Evolutionary conservation across 371 early-diverging fungal species (phyloP), one percentile per base, ranked within the genome.

Genomic region (Umbelopsis sp.): DNA sequence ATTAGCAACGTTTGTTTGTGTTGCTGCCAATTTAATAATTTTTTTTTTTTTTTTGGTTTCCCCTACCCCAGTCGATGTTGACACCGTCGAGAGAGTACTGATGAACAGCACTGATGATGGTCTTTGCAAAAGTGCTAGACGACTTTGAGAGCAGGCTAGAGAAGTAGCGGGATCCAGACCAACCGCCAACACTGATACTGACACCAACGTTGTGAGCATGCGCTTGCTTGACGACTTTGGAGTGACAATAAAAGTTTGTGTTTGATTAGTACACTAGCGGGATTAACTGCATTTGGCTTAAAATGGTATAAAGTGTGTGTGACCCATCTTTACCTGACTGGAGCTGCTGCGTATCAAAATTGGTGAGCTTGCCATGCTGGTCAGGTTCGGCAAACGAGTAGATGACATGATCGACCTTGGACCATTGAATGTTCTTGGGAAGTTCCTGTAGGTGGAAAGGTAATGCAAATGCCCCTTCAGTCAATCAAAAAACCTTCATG

Each of bases 61-160:
- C 22, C 29, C 69, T 81, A 81, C 81, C 82, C 85, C 85, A 87
- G 68, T 87, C 88, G 63, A 87, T 72, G 65, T 87, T 86, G 44
- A 85, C 72, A 12, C 88, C 91, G 71, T 89, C 87, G 20, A 90
- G 73, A n/a, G 78, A 52, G 51, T 78, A 84, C 16, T 85, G 65
- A 6, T 77, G 69, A 18, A 86, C 80, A 29, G 72, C 32, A 22
- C 69, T n/a, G 9, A 74, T 65, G 22, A 82, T 62, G 35, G 68
- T 79, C 6, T 74, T 71, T 5, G 65, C 76, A 50, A 82, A 74
- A 0, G 18, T 71, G 11, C 70, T 24, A 8, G 76, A 68, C 11
- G 69, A 70, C 8, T 41, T 22, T 1, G 44, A 25, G n/a, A 79
- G 65, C 32, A 82, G 69, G 4, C 44, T 16, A 65, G 79, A 79